Base-by-base conservation (phyloP, 805 yeast genomes). In the Aciculoconidium aculeatum region DNA sequence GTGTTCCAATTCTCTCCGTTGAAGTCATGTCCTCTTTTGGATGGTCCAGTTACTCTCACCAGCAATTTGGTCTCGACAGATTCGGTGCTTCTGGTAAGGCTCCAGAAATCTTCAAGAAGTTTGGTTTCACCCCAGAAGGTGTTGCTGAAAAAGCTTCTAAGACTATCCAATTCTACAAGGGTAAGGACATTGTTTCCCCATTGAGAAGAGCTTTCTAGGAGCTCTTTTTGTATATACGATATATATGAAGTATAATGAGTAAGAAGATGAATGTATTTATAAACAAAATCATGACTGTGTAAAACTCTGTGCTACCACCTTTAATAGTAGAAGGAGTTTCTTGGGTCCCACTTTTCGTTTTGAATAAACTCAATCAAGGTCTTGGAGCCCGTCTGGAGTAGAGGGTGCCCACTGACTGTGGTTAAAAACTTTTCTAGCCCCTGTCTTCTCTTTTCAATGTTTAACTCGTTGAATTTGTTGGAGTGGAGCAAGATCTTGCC, bases 31-130 rank as follows among this genome's bases (percentile, higher is more conserved):
- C 94, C 34, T 77, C 95, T 31, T 68, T 73, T 49, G 96, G 96
- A 35, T 92, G 98, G 98, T 70, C 80, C 50, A 83, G 79, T 65
- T 92, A 87, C 72, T 76, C 96, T 36, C 98, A 92, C 69, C 94
- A 83, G 71, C 94, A 87, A 63, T 85, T 90, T 52, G 96, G 96
- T 66, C 72, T 92, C 55, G 77, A 86, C 76, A 77, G 85, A 69
- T 92, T 92, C 58, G 98, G 98, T 75, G 92, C 88, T 39, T 87
- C 96, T 37, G 98, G 95, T 59, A 82, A 84, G 60, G 92, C 80
- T 55, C 62, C 65, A 35, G 85, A 82, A 41, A 73, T 90, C 39
- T 92, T 78, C 80, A 75, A 84, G 64, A 67, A 53, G 69, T 84
- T 90, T 49, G 95, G 75, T 45, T 92, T 92, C 72, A 87, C 94